Evolutionary conservation across 83 land plant genomes (phyloP), one percentile per base, ranked within the genome.

Genomic region (Thuja plicata): DNA sequence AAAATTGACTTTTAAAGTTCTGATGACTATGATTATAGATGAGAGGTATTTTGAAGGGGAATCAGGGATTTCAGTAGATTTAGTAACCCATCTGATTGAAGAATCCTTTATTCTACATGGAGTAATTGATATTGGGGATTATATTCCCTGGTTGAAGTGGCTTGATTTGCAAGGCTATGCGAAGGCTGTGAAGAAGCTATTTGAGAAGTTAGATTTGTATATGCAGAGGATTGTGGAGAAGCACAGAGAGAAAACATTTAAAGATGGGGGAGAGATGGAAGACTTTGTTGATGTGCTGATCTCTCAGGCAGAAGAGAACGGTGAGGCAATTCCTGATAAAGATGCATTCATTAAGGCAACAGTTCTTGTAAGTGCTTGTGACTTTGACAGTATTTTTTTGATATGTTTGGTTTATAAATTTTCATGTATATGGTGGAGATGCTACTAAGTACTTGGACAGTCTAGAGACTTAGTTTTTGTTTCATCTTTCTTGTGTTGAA

Each of bases 141-240:
- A 17, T 50, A 16, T 88, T 46, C 89, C 85, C 12, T 77, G 27
- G 5, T 30, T 88, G 9, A 62, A 34, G 40, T 88, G 84, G 89
- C 5, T 88, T 48, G 89, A 88, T 54, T 24, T 88, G 9, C 62
- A 62, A 24, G 84, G 89, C 16, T 41, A 77, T 35, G 57, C 6
- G 76, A 30, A 21, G 37, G 73, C 84, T 2, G 79, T 88, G 89
- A 88, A 78, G 89, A 30, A 50, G 34, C 37, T 19, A 4, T 5
- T 3, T 12, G 34, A 37, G 57, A 5, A 21, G 4, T 13, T 37
- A 40, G 81, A 78, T 78, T 37, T 35, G 3, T 15, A 7, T 78
- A 16, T 78, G 81, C 43, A 78, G 45, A 78, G 81, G 37, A 21
- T 78, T 17, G 21, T 38, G 21, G 27, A 78, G 37, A 78, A 78